Base-by-base conservation (phyloP, 2,329 filamentous ascomycete genomes). In the Ilyonectria mors-panacis region DNA sequence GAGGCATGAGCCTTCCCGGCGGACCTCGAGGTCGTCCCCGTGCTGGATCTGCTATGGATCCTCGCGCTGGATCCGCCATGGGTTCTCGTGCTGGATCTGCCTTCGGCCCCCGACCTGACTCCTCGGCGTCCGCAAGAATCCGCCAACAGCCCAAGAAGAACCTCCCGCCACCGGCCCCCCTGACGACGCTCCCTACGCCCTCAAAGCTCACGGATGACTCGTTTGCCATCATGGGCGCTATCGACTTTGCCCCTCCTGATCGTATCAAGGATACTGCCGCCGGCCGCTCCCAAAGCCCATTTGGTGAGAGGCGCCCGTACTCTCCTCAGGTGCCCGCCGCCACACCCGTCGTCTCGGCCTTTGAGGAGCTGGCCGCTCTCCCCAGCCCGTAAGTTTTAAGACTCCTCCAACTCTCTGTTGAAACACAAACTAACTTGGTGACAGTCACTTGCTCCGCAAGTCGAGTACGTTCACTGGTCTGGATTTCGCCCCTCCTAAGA, bases 241-340 rank as follows among this genome's bases (percentile, higher is more conserved):
- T 92, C 64, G 95, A 98, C 73, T 98, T 97, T 80, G 96, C 96
- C 0, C 96, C 96, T 26, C 94, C 93, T 1, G 85, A 88, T 23
- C 86, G 81, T 19, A 87, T 90, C 77, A 86, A 84, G 70, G 93
- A 95, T 39, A 88, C 91, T 67, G 89, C 88, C 69, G 87, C 89
- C 59, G 95, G 95, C 51, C 85, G 89, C 47, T 87, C 88, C 7
- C 88, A 91, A 74, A 91, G 89, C 74, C 89, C 89, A 12, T 79
- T 88, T 6, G 89, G 89, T 57, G 89, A 91, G 78, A 85, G 89
- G 71, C 82, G 91, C 37, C 90, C 94, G 1, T 99, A 94, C 83
- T 91, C 90, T 63, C 91, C 92, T n/a, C 85, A 86, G 42, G 87
- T 95, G 2, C 89, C 92, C 17, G 87, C 89, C 33, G 92, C 93